phyloP scores from a whole-genome alignment of 2,329 filamentous ascomycete species.

The Penicillium sp. region DNA sequence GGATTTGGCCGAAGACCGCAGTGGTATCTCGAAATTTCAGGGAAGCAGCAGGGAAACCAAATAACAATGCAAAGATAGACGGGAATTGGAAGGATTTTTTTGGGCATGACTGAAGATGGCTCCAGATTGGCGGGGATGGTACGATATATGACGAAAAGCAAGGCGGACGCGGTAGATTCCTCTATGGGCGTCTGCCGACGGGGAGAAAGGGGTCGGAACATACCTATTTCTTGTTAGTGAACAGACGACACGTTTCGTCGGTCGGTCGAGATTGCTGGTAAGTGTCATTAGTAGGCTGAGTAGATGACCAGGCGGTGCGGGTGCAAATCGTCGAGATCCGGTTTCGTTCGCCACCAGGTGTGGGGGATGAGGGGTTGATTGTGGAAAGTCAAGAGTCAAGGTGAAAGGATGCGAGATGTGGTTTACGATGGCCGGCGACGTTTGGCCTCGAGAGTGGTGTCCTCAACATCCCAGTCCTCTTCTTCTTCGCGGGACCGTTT shows the following conservation, averaged over 20 bases:
- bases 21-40: conserved; percentile 14
- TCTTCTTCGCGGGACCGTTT: conserved; percentile 41
- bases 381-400: neutral
- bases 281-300: conserved; percentile 12
- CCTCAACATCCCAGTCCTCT: conserved; percentile 33
- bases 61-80: neutral
- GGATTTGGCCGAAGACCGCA: conserved; percentile 1
- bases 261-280: conserved; percentile 10
- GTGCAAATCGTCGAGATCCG: neutral
- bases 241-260: neutral
- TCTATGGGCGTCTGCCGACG: neutral
- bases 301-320: neutral
- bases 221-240: conserved; percentile 7
- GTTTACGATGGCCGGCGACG: conserved; percentile 51
- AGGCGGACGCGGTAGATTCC: neutral
- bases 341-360: neutral
- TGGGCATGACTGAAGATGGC: neutral
- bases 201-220: conserved; percentile 4
- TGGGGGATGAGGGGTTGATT: neutral
- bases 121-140: neutral
- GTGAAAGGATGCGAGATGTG: neutral
- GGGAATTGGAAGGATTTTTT: neutral
- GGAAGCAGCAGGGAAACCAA: neutral
- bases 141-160: neutral
- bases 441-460: conserved; percentile 49